These are phyloP conservation scores for Trichoderma afroharzianum DNA, from an alignment of 2,329 filamentous ascomycete genomes.

Conservation along the genomic window DNA sequence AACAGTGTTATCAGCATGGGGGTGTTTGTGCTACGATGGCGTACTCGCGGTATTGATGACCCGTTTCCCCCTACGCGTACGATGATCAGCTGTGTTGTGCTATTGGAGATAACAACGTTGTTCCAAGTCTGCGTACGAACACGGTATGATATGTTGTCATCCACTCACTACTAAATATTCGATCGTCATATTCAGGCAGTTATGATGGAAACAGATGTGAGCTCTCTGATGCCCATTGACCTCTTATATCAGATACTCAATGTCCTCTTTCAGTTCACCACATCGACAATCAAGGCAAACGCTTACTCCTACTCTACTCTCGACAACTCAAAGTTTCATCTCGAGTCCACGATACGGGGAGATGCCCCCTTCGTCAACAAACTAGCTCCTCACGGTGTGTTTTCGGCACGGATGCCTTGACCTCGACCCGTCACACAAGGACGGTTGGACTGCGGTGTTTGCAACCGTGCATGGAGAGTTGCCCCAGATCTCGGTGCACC, in stretches of 20 bases:
- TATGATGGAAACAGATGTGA: background rate
- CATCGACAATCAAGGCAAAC: background rate
- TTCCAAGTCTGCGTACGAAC: background rate
- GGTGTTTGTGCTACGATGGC: background rate
- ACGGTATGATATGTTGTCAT: background rate
- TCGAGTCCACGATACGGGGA: background rate
- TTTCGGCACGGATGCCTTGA: background rate
- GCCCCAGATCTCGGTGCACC: constrained; percentile 11
- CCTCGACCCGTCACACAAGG: constrained; percentile 1
- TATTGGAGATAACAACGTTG: background rate
- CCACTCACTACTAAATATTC: too few relatives aligned
- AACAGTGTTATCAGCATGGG: background rate
- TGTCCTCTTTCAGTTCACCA: background rate
- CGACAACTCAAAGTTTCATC: background rate
- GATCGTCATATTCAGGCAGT: background rate
- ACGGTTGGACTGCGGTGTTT: constrained; percentile 6
- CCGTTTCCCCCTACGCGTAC: background rate
- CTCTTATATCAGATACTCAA: background rate
- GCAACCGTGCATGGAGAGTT: background rate
- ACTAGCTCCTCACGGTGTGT: background rate
- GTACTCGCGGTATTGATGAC: background rate
- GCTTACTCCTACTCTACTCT: background rate
- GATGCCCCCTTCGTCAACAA: background rate
- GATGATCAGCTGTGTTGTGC: background rate
- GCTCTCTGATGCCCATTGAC: background rate